These are phyloP conservation scores for Citrullus amarus DNA, from an alignment of 306 rosid genomes.

Conservation along the genomic window DNA sequence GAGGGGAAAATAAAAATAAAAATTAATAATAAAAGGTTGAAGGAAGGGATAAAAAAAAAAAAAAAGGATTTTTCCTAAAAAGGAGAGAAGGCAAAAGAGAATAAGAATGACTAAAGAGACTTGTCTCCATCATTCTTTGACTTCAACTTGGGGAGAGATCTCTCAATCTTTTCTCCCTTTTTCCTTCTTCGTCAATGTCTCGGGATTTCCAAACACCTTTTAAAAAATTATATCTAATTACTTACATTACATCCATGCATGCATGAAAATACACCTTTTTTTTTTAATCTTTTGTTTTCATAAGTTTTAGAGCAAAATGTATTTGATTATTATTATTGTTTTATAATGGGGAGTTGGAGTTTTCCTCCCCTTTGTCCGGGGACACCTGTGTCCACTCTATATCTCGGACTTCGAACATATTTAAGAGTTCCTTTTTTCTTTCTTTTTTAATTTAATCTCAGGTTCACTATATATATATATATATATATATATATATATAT, in stretches of 20 bases:
- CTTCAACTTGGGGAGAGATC: slow-evolving; percentile 6
- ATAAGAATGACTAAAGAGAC: slow-evolving; percentile 1
- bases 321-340: no score
- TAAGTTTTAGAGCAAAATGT: background rate
- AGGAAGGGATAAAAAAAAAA: background rate
- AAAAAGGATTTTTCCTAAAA: background rate
- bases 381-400: no score
- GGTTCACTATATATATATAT: background rate
- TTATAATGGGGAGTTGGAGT: no score
- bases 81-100: slow-evolving; percentile 6
- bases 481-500: background rate
- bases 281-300: background rate
- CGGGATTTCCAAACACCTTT: slow-evolving; percentile 3
- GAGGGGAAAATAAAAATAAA: no score
- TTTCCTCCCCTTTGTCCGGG: no score
- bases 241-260: slow-evolving; percentile 1
- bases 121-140: slow-evolving; percentile 11
- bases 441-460: no score
- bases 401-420: no score
- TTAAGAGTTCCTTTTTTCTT: no score
- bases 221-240: background rate
- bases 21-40: background rate
- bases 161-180: slow-evolving; percentile 2
- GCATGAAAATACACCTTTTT: background rate
- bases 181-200: slow-evolving; percentile 2